Evolutionary conservation across 176 grass and related monocot species (phyloP), one percentile per base, ranked within the genome.

Genomic region (Phyllostachys edulis): DNA sequence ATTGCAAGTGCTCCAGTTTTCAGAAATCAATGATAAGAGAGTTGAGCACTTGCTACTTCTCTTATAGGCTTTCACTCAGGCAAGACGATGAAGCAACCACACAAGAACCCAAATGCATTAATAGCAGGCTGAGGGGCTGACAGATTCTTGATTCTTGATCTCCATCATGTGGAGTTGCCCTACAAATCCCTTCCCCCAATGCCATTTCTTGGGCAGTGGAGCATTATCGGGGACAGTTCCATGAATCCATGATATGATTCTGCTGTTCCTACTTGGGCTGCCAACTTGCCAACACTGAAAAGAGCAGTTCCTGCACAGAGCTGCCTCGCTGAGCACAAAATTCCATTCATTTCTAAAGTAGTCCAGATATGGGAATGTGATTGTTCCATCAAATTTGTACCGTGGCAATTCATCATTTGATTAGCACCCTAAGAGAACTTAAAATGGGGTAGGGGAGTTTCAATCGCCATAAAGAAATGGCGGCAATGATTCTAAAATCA

Each of bases 201-300:
- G 41, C 16, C 23, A 29, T 60, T 82, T 38, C 5, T 49, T 49
- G 8, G 24, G 42, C 67, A 59, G 3, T 46, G 15, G 56, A 45
- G n/a, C 16, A 59, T 32, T 11, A 42, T 26, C 38, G 42, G 52
- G 56, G 9, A 3, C n/a, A 27, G 20, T 38, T 52, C 7, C 56
- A 79, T 46, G 14, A 21, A n/a, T 50, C 4, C 66, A 80, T 38
- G n/a, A n/a, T 73, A 38, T n/a, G 84, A 72, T 62, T 86, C 9
- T 51, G 9, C 14, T 63, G 11, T 2, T 40, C 21, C 63, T 39
- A 63, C 45, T 23, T 47, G 59, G 16, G 15, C 12, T 44, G 40
- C n/a, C 18, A 20, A 14, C 23, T 68, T 21, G 6, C 15, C 0
- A 23, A 21, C 23, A 62, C 29, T 40, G 6, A 60, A 59, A 59